Base-by-base conservation (phyloP, 1,284 basidiomycete species). In the Rhodotorula sp. region DNA sequence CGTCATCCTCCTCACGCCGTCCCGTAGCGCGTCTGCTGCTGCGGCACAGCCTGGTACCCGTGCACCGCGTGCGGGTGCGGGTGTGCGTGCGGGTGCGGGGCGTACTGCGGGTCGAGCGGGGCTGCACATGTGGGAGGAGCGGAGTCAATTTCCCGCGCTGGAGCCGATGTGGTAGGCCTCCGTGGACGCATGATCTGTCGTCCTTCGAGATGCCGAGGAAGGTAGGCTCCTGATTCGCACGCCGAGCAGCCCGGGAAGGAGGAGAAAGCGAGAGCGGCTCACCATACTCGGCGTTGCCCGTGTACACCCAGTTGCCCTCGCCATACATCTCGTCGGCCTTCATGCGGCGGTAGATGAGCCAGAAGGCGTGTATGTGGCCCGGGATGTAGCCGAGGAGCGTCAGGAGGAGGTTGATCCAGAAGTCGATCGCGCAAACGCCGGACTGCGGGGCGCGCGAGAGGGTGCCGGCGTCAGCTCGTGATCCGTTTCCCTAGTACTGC, bases 11-110 rank as follows among this genome's bases (percentile, higher is more conserved):
- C 52, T 55, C 60, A 63, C 7, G 62, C 62, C 44, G 62, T 55
- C 44, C 62, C 62, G 53, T 63, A 63, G 21, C 44, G 48, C 62
- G 62, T 63, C 62, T 54, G 52, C 49, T 62, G 61, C n/a, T 34
- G 34, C 41, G n/a, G 50, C 50, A 54, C 53, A 16, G 42, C 44
- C 14, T n/a, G 44, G 16, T 58, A 58, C 17, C 25, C 34, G 10
- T 41, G 34, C 4, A 25, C 34, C 16, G 57, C 23, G 44, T 41
- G 57, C 55, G 55, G 34, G 25, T 56, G 55, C 5, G 27, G 27
- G 55, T 56, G 41, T 10, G 19, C 55, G 19, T 41, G 49, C 50
- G 46, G 46, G 25, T 60, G 59, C n/a, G n/a, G 27, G 34, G 16
- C 41, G 49, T 50, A 25, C 23, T 59, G 58, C 25, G 44, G 41